phyloP scores from a whole-genome alignment of 345 rosid species.

The Mercurialis annua region DNA sequence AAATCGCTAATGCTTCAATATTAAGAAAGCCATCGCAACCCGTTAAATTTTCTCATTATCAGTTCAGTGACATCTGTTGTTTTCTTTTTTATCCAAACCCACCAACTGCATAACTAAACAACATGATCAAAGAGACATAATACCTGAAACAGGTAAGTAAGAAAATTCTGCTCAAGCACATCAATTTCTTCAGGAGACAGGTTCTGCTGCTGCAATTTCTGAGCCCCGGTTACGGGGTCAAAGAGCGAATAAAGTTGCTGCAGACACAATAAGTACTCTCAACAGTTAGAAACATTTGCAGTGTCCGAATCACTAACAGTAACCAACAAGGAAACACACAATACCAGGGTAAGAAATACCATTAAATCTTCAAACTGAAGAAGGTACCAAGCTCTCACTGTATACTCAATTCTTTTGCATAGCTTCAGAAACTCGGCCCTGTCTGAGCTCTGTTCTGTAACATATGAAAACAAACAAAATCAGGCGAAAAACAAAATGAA shows the following conservation, averaged over 20 bases:
- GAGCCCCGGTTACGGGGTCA: conserved; percentile 79
- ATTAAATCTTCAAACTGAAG: conserved; percentile 96
- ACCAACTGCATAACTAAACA: not conserved
- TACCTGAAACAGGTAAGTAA: conserved; percentile 88
- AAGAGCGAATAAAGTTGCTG: conserved; percentile 97
- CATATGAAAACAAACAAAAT: not conserved
- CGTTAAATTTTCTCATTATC: not conserved
- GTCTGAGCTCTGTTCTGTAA: conserved; percentile 70
- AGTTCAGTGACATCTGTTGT: not conserved
- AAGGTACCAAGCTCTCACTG: conserved; percentile 95
- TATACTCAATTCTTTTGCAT: conserved; percentile 94
- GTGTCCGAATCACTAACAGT: not conserved
- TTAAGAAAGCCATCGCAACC: not conserved
- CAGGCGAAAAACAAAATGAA: not conserved
- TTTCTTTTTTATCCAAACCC: not conserved
- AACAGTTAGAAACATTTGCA: conserved; percentile 13
- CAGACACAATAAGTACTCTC: conserved; percentile 16
- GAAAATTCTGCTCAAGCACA: conserved; percentile 86
- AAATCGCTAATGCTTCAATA: not conserved
- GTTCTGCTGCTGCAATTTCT: conserved; percentile 79
- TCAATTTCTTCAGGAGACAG: conserved; percentile 66
- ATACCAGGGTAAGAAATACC: conserved; percentile 38
- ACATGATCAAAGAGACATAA: not conserved
- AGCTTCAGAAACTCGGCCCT: conserved; percentile 85
- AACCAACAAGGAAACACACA: not conserved